A percentile compares a stretch with the other conserved stretches of the same genome.
Evolutionary conservation across 495 filamentous ascomycete species (phyloP).

Genomic region (Penicillium robsamsonii): DNA sequence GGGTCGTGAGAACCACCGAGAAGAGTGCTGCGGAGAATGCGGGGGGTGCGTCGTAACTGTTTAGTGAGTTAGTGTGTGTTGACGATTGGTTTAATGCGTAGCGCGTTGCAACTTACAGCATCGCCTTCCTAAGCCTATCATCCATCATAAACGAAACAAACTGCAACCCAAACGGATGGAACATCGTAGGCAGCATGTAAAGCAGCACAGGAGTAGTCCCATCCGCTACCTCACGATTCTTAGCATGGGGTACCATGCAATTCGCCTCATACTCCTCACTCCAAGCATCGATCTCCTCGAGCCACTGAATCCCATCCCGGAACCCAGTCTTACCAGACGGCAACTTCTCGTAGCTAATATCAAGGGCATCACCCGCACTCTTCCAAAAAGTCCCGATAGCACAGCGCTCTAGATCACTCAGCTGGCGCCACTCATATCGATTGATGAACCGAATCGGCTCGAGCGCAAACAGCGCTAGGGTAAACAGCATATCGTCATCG

Average conservation of each 20-base stretch:
- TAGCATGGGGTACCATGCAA: slow-evolving; percentile 55
- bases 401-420: slow-evolving; percentile 63
- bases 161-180: slow-evolving; percentile 49
- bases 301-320: slow-evolving; percentile 61
- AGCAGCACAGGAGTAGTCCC: slow-evolving; percentile 58
- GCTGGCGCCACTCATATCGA: slow-evolving; percentile 60
- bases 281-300: slow-evolving; percentile 62
- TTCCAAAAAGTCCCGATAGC: slow-evolving; percentile 68
- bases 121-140: slow-evolving; percentile 58
- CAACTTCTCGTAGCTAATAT: slow-evolving; percentile 50
- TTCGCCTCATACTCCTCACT: slow-evolving; percentile 54
- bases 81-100: background rate
- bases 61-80: background rate
- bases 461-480: slow-evolving; percentile 58
- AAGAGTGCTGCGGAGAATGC: slow-evolving; percentile 38
- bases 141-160: slow-evolving; percentile 61
- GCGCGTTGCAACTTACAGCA: slow-evolving; percentile 49
- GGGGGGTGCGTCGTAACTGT: slow-evolving; percentile 45
- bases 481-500: slow-evolving; percentile 67
- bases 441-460: slow-evolving; percentile 59
- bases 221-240: slow-evolving; percentile 54
- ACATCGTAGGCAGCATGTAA: slow-evolving; percentile 51
- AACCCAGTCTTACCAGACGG: slow-evolving; percentile 46
- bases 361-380: slow-evolving; percentile 59
- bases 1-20: slow-evolving; percentile 41